phyloP scores from a whole-genome alignment of 2,329 filamentous ascomycete species.

The Fusarium compactum region DNA sequence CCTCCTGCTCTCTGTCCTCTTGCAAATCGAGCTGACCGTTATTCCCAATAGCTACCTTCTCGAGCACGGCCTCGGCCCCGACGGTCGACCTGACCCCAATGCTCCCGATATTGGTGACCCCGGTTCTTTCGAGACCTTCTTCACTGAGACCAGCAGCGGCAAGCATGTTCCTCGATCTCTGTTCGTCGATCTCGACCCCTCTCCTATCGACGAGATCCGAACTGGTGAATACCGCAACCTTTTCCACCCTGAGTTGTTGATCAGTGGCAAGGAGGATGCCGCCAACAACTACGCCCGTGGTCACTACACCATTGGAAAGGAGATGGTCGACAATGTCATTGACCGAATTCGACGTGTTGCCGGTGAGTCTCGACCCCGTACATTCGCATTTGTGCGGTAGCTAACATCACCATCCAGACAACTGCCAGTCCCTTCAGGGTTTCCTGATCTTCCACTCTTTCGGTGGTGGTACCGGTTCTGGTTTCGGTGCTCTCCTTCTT shows the following conservation, averaged over 20 bases:
- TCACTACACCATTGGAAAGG: constrained; percentile 82
- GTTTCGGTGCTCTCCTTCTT: constrained; percentile 77
- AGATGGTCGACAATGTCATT: constrained; percentile 78
- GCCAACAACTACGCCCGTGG: constrained; percentile 83
- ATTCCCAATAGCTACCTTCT: constrained; percentile 70
- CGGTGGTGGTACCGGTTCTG: constrained; percentile 78
- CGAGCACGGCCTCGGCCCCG: constrained; percentile 75
- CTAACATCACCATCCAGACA: constrained; percentile 62
- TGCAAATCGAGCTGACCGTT: constrained; percentile 41
- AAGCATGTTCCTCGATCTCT: constrained; percentile 80
- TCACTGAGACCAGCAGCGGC: constrained; percentile 77
- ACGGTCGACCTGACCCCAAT: constrained; percentile 73
- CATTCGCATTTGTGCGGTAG: constrained; percentile 4
- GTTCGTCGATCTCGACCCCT: constrained; percentile 79
- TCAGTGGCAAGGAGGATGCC: constrained; percentile 81
- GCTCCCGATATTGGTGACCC: constrained; percentile 69
- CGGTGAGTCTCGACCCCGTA: constrained; percentile 60
- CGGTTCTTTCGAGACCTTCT: constrained; percentile 79
- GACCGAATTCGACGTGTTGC: constrained; percentile 77
- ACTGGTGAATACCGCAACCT: constrained; percentile 75
- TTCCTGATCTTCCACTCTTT: constrained; percentile 83
- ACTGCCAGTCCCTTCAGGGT: constrained; percentile 78
- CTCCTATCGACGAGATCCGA: constrained; percentile 79
- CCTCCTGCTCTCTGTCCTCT: constrained; percentile 40
- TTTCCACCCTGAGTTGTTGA: constrained; percentile 78